Evolutionary conservation across 306 rosid species (phyloP).

Genomic region (Malus sylvestris): DNA sequence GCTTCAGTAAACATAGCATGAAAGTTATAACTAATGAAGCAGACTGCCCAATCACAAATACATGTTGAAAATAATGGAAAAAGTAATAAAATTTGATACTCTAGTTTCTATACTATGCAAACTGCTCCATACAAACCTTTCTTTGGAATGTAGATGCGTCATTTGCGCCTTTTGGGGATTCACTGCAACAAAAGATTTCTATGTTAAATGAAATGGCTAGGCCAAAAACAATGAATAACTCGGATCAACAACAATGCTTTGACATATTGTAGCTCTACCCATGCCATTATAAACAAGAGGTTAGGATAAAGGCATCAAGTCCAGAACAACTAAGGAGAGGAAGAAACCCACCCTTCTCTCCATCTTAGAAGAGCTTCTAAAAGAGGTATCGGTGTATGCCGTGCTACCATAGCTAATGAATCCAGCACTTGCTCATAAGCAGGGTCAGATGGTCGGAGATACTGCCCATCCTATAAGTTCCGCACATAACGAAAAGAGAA

Average conservation of each 20-base stretch:
- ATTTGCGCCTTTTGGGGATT: constrained; percentile 96
- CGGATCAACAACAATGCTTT: background rate
- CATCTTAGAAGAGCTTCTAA: constrained; percentile 87
- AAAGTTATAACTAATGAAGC: constrained; percentile 13
- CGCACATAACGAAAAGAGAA: background rate
- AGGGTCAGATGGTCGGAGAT: constrained; percentile 96
- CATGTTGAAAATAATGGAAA: background rate
- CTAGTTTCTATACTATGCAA: background rate
- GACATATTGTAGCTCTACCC: background rate
- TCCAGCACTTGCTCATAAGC: constrained; percentile 98
- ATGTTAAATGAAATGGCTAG: background rate
- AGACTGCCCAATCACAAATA: background rate
- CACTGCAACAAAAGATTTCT: constrained; percentile 38
- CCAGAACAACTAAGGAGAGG: background rate
- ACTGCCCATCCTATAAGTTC: constrained; percentile 72
- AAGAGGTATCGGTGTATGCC: constrained; percentile 97
- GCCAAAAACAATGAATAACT: background rate
- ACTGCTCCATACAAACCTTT: constrained; percentile 47
- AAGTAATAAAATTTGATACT: background rate
- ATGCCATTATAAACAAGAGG: background rate
- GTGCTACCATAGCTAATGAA: constrained; percentile 95
- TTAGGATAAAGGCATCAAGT: background rate
- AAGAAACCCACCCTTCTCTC: constrained; percentile 66
- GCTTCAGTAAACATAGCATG: constrained; percentile 22
- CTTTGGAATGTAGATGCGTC: constrained; percentile 93